Evolutionary conservation across 139 green algal species (phyloP).

Genomic region (Chlorella sorokiniana): DNA sequence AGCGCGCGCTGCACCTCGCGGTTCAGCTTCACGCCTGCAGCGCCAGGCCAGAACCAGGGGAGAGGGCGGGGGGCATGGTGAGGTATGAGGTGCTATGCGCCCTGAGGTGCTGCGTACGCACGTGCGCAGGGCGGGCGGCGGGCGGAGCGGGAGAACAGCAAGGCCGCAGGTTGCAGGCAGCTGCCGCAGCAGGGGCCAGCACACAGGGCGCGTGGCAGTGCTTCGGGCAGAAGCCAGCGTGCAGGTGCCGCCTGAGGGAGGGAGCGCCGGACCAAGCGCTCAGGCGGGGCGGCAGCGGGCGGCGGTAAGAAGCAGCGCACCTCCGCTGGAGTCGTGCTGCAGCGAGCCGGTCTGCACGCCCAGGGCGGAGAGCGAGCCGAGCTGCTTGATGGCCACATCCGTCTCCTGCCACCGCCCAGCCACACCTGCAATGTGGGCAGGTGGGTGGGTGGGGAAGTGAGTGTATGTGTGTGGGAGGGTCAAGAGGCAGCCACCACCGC

Average conservation of each 20-base stretch:
- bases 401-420: constrained; percentile 66
- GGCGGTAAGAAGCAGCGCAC: constrained; percentile 12
- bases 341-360: constrained; percentile 11
- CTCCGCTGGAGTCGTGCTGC: constrained; percentile 11
- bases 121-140: neutral
- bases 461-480: neutral
- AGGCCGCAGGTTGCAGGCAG: neutral
- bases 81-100: neutral
- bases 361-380: constrained; percentile 39
- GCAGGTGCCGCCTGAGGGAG: neutral
- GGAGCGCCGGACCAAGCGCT: neutral
- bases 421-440: constrained; percentile 35
- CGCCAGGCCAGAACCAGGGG: too few relatives aligned
- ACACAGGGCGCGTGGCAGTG: neutral
- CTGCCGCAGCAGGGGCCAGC: neutral
- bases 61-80: neutral
- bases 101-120: neutral
- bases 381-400: constrained; percentile 71
- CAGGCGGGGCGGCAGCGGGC: neutral
- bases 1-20: constrained; percentile 42
- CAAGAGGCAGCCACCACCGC: too few relatives aligned
- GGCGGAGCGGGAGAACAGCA: neutral
- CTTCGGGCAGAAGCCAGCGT: neutral
- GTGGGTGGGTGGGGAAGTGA: neutral
- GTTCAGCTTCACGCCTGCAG: constrained; percentile 14